Base-by-base conservation (phyloP, 2,329 filamentous ascomycete species). In the Leptographium lundbergii region DNA sequence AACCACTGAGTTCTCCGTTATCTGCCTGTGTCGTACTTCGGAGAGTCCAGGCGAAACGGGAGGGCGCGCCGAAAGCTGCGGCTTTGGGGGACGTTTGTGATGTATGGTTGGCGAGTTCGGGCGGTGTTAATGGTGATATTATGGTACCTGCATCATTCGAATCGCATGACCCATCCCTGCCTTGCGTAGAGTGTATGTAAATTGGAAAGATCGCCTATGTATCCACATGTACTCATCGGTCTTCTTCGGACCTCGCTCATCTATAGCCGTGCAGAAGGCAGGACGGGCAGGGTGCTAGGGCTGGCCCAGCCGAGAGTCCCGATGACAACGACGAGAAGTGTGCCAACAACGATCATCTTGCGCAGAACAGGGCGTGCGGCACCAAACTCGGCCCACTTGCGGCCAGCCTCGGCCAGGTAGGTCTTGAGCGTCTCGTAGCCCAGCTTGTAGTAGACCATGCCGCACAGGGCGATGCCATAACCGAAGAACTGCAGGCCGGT, bases 341-440 rank as follows among this genome's bases (percentile, higher is more conserved):
- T 73, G 57, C 77, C 81, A 61, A 92, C 82, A 65, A 94, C 77
- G 63, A 89, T 76, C 57, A 91, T 72, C 76, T 92, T 91, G 75
- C 91, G 88, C 67, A 88, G 77, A 54, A 85, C 81, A 14, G 91
- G 91, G 69, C 86, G 87, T 64, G 79, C 80, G 66, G 83, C 83
- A 60, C 91, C 91, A 66, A 94, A 91, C 68, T 96, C 91, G 57
- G 87, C 86, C 91, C 91, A 95, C 62, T 85, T 81, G 70, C 90
- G 87, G 69, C 80, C 79, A 58, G 80, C 86, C 66, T 91, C 85
- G 62, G 79, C 78, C 61, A 87, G 74, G 71, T 92, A 90, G 69
- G 87, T 87, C 79, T 87, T 91, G 69, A 96, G 76, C 72, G 90
- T 87, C 61, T 95, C 90, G 61, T 81, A 82, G 60, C 89, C 88